Conservation (phyloP, 2,329 filamentous ascomycete species). For the Colletotrichum shisoi region DNA sequence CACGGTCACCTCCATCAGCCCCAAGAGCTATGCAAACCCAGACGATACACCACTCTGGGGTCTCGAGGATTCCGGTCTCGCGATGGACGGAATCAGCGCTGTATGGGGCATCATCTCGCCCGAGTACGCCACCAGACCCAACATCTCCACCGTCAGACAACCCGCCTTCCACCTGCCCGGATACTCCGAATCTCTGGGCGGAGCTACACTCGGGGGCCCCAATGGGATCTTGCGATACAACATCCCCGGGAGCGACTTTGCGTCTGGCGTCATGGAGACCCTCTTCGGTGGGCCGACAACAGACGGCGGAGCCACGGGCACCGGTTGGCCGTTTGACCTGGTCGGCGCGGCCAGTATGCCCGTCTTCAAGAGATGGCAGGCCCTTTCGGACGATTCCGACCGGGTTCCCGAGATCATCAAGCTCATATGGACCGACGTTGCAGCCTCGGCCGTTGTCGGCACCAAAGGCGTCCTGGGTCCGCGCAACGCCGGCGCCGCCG, state of each 20-base stretch:
- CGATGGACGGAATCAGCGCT: conserved; percentile 43
- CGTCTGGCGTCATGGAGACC: conserved; percentile 42
- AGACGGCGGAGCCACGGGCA: not conserved
- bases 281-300: conserved; percentile 37
- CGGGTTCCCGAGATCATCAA: conserved; percentile 51
- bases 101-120: conserved; percentile 54
- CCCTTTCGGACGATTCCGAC: conserved; percentile 44
- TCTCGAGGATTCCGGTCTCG: conserved; percentile 45
- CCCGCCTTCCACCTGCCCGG: conserved; percentile 39
- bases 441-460: conserved; percentile 54
- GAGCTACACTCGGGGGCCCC: no score
- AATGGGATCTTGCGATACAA: conserved; percentile 41
- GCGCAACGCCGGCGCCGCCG: conserved; percentile 34
- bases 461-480: conserved; percentile 44
- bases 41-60: conserved; percentile 48
- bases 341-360: conserved; percentile 47
- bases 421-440: conserved; percentile 56
- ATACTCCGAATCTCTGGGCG: not conserved
- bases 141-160: conserved; percentile 47
- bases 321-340: conserved; percentile 30
- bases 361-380: conserved; percentile 53
- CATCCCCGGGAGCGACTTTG: conserved; percentile 49
- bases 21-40: conserved; percentile 49
- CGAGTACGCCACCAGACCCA: conserved; percentile 44
- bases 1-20: conserved; percentile 46